Conservation (phyloP, 495 filamentous ascomycete genomes). For the Podospora sp. region DNA sequence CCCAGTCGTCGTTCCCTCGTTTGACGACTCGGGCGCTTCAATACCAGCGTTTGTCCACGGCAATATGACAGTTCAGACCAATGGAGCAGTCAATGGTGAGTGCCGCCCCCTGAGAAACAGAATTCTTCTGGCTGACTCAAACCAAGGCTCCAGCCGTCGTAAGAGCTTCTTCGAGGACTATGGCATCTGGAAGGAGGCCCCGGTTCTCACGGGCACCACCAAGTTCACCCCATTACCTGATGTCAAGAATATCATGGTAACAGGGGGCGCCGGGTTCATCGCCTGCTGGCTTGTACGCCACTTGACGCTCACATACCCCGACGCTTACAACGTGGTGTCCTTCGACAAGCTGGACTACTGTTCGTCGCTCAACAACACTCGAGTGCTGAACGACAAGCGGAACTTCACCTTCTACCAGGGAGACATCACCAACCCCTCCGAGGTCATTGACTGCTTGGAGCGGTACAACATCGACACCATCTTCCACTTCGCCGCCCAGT, state of each 20-base stretch:
- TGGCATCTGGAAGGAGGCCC: constrained; percentile 66
- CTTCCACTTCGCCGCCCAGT: constrained; percentile 77
- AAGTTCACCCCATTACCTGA: constrained; percentile 63
- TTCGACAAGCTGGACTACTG: constrained; percentile 80
- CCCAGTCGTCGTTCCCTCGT: neutral
- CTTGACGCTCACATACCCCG: constrained; percentile 64
- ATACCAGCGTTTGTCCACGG: neutral
- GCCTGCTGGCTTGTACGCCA: constrained; percentile 76
- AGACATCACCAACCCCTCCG: constrained; percentile 63
- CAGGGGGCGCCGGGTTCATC: constrained; percentile 73
- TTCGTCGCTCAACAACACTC: constrained; percentile 70
- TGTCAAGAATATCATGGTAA: constrained; percentile 72
- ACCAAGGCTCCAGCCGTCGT: constrained; percentile 12
- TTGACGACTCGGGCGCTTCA: neutral
- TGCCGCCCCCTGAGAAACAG: neutral
- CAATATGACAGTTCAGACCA: constrained; percentile 16
- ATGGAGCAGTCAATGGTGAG: constrained; percentile 16
- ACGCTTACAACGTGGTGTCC: constrained; percentile 71
- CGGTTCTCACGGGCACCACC: constrained; percentile 63
- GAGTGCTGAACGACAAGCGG: constrained; percentile 56
- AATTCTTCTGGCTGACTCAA: neutral
- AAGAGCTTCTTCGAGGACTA: constrained; percentile 52
- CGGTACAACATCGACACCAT: constrained; percentile 70
- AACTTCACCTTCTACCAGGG: constrained; percentile 79
- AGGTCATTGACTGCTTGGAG: constrained; percentile 62